These are phyloP conservation scores for Penicillium alfredii DNA, from an alignment of 495 filamentous ascomycete genomes.

Conservation along the genomic window DNA sequence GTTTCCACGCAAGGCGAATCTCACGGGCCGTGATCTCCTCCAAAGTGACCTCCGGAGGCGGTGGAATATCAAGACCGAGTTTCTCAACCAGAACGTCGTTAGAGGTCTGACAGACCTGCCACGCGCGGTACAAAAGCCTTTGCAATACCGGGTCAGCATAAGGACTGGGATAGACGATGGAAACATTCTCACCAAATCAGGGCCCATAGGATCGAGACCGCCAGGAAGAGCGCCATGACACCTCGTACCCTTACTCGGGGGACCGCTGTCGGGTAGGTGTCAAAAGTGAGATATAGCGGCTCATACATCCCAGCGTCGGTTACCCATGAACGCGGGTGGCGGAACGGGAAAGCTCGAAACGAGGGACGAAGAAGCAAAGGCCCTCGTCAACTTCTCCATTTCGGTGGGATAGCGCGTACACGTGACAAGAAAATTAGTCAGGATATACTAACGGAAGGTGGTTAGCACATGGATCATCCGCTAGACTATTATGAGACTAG, in stretches of 20 bases:
- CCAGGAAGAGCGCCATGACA: slow-evolving; percentile 47
- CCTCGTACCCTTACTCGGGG: slow-evolving; percentile 46
- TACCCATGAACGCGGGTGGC: slow-evolving; percentile 34
- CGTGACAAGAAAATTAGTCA: slow-evolving; percentile 18
- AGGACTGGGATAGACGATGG: neutral
- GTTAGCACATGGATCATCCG: slow-evolving; percentile 18
- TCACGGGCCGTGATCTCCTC: slow-evolving; percentile 82
- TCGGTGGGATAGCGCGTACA: slow-evolving; percentile 10
- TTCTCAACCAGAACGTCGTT: slow-evolving; percentile 85
- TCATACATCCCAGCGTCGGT: slow-evolving; percentile 45
- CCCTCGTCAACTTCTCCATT: neutral
- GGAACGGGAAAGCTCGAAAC: slow-evolving; percentile 10
- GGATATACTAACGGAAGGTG: slow-evolving; percentile 2
- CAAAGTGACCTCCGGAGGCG: slow-evolving; percentile 84
- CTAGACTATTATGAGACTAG: slow-evolving; percentile 12
- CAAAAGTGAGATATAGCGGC: slow-evolving; percentile 42
- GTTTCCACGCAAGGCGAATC: slow-evolving; percentile 87
- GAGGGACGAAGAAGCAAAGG: slow-evolving; percentile 1
- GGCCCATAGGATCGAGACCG: slow-evolving; percentile 45
- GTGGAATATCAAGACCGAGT: slow-evolving; percentile 87
- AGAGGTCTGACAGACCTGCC: slow-evolving; percentile 80
- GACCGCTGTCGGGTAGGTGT: slow-evolving; percentile 43
- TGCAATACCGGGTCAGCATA: slow-evolving; percentile 2
- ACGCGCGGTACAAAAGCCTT: slow-evolving; percentile 77
- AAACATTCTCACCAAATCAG: slow-evolving; percentile 43